These are phyloP conservation scores for Saturnispora serradocipensis DNA, from an alignment of 805 yeast genomes.

Conservation along the genomic window DNA sequence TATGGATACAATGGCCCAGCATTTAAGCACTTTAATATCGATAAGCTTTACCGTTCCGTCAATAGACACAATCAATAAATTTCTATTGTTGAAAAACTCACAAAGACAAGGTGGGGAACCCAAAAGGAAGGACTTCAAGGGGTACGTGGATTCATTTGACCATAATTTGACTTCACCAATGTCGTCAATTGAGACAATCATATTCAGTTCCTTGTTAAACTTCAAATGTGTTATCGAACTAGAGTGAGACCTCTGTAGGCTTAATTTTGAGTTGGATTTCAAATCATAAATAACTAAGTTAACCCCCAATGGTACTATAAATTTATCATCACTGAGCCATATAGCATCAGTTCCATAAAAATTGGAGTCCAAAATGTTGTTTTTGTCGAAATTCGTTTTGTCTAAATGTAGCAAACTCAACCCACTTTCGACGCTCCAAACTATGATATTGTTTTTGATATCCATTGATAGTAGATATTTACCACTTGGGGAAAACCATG, in stretches of 20 bases:
- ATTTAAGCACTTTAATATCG: background rate
- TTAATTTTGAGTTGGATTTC: background rate
- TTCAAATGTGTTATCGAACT: background rate
- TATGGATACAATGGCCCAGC: background rate
- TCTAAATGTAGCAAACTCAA: constrained; percentile 40
- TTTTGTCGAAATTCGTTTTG: constrained; percentile 6
- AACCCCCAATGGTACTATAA: constrained; percentile 45
- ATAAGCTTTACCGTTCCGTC: constrained; percentile 5
- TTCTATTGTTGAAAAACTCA: background rate
- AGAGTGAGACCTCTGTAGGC: background rate
- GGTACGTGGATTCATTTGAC: background rate
- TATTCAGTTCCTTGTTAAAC: background rate
- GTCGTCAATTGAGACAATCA: constrained; percentile 2
- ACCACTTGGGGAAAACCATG: constrained; percentile 54
- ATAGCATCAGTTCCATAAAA: constrained; percentile 46
- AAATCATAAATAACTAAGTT: background rate
- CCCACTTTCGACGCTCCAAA: constrained; percentile 62
- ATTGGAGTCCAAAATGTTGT: constrained; percentile 12
- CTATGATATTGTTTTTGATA: constrained; percentile 38
- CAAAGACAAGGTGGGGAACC: background rate
- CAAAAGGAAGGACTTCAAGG: background rate
- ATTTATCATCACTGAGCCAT: constrained; percentile 65
- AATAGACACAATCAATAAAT: constrained; percentile 1
- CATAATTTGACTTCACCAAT: constrained; percentile 2
- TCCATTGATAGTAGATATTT: constrained; percentile 53